phyloP scores from a whole-genome alignment of 2,329 filamentous ascomycete genomes.

The Fusarium hainanense region DNA sequence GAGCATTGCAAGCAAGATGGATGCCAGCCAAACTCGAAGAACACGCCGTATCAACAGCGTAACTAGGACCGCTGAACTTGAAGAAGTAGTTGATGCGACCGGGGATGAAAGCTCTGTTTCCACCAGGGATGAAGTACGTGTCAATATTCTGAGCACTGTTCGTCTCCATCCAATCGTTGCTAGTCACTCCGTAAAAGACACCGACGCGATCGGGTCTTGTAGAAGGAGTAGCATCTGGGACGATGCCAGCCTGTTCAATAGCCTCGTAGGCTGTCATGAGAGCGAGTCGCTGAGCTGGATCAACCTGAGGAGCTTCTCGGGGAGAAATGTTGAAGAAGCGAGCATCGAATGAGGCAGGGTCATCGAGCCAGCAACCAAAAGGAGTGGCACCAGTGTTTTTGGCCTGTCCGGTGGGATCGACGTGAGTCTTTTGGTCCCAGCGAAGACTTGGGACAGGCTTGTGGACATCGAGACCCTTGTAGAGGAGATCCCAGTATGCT shows the following conservation, averaged over 20 bases:
- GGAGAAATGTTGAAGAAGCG: constrained; percentile 79
- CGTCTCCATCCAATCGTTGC: constrained; percentile 82
- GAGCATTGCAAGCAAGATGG: constrained; percentile 74
- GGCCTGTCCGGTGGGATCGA: constrained; percentile 68
- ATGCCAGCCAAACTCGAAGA: constrained; percentile 79
- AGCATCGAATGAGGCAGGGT: constrained; percentile 74
- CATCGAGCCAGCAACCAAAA: constrained; percentile 64
- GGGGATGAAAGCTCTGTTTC: constrained; percentile 60
- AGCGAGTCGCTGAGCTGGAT: constrained; percentile 73
- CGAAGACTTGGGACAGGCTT: constrained; percentile 57
- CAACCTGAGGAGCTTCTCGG: constrained; percentile 55
- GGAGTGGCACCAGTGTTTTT: constrained; percentile 66
- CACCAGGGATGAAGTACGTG: constrained; percentile 63
- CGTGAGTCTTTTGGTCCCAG: constrained; percentile 38
- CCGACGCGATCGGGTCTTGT: constrained; percentile 70
- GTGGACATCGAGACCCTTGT: constrained; percentile 73
- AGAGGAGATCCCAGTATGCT: constrained; percentile 72
- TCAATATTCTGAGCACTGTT: constrained; percentile 76
- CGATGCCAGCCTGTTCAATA: constrained; percentile 73
- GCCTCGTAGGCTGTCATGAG: constrained; percentile 76
- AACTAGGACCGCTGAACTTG: constrained; percentile 78
- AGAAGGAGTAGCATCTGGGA: constrained; percentile 71
- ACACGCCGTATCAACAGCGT: constrained; percentile 81
- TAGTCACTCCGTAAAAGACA: constrained; percentile 80
- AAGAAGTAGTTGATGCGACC: constrained; percentile 82